Conservation (phyloP, 768 basidiomycete genomes). For the Suillus clintonianus region DNA sequence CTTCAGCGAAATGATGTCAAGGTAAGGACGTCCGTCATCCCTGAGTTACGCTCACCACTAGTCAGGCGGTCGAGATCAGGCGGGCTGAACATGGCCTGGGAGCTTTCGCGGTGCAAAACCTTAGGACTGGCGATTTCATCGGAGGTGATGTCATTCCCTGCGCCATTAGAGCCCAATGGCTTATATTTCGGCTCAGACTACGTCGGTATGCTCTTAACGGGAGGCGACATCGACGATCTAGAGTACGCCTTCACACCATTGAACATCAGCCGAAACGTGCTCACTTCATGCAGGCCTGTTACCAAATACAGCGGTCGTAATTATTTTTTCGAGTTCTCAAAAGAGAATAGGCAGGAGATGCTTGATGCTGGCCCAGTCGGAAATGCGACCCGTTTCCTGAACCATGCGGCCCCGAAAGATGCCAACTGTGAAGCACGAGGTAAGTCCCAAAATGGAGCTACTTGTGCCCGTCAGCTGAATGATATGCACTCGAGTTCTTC, state of each 20-base stretch:
- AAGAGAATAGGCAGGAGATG: neutral
- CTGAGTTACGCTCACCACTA: neutral
- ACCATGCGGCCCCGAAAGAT: constrained; percentile 25
- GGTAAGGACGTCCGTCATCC: constrained; percentile 17
- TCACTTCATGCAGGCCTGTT: constrained; percentile 12
- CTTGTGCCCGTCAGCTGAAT: neutral
- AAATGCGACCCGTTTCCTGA: constrained; percentile 48
- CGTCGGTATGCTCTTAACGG: constrained; percentile 29
- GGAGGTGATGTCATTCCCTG: constrained; percentile 25
- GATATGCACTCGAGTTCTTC: constrained; percentile 15
- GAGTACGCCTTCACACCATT: neutral
- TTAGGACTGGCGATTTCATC: constrained; percentile 26
- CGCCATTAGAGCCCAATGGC: neutral
- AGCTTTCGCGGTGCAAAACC: constrained; percentile 39
- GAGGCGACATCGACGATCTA: constrained; percentile 15
- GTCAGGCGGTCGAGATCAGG: constrained; percentile 39
- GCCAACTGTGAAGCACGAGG: constrained; percentile 26
- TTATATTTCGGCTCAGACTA: constrained; percentile 37
- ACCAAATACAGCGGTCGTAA: constrained; percentile 24
- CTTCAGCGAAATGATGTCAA: constrained; percentile 23
- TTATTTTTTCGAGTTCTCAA: constrained; percentile 34
- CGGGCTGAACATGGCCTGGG: constrained; percentile 44
- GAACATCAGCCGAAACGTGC: neutral
- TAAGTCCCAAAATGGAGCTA: constrained; percentile 16
- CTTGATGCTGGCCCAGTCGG: constrained; percentile 45